Evolutionary conservation across 768 basidiomycete species (phyloP), one percentile per base, ranked within the genome.

Genomic region (Podaxis sp.): DNA sequence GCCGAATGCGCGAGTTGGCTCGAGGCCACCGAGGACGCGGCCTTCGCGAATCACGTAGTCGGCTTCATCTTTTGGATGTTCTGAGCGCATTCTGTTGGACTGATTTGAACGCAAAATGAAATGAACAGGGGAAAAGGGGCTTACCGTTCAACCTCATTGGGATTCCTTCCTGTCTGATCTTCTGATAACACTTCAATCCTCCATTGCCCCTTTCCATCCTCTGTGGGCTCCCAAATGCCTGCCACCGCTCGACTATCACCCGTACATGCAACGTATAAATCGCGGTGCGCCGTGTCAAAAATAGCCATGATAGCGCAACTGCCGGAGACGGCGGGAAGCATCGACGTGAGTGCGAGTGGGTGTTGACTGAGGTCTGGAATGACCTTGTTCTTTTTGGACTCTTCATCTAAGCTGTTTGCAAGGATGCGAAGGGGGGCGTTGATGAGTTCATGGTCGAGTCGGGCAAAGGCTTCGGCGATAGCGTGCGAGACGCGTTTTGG

Each of bases 181-280:
- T 98, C 94, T 28, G 85, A 93, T 63, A 99, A 79, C n/a, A 92
- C 92, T 70, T 97, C 93, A 32, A 95, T 90, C 50, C 87, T 83
- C 97, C 97, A 99, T 55, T 78, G 80, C 10, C 91, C 91, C 55
- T 79, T 76, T 3, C 85, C 87, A 63, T 87, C 82, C 2, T 71
- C 73, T 3, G 80, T 80, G 54, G 84, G 81, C 63, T 92, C 87
- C 90, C 91, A 95, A 38, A 93, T 83, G 18, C 97, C 97, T 21
- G 96, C 95, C 5, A 99, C 94, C 11, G 97, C 97, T 51, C 97
- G 84, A 69, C 92, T 91, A 70, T 99, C 97, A 0, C 97, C 97
- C 4, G 94, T 88, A 65, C 88, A 87, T 7, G 96, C 96, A 36
- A 98, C 86, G 67, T 97, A 96, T 27, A 98, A 72, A 69, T 94